Base-by-base conservation (phyloP, 1,139 yeast genomes). In the Kazachstania sp. region DNA sequence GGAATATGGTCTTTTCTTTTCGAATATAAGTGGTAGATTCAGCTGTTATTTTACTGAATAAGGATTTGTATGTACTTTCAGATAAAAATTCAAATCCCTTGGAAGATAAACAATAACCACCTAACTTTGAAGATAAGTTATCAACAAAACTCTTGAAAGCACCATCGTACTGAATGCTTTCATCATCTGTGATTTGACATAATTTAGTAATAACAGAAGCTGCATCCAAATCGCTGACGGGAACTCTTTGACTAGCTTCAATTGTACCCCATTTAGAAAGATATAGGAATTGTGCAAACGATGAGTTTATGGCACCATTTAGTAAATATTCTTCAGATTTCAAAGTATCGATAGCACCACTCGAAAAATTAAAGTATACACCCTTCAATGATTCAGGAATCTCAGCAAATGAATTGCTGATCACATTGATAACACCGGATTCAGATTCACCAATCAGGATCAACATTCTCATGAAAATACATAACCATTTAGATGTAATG, bases 391-490 rank as follows among this genome's bases (percentile, higher is more conserved):
- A 30, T 12, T 34, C 28, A 18, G 58, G 50, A 8, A 58, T 53
- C 1, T 58, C 44, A 5, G 55, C 55, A 44, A 65, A 59, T 16
- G 16, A 30, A 3, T 65, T 66, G 1, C 57, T 45, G 1, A 69
- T 46, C 4, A 72, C 55, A 2, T 51, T 49, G 7, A 49, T 41
- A 43, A 79, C 59, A 0, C 72, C 68, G 0, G 45, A 51, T 32
- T 57, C 37, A 1, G 78, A 70, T 59, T 83, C 92, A 8, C 92
- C 90, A 15, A 75, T 56, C 2, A 80, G 61, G 3, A 66, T 58
- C 53, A 78, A 63, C 46, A 71, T 71, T 52, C 72, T 69, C 23
- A 73, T 53, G 38, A 79, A 71, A 1, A 70, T 51, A 18, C 69
- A 60, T 2, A 86, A 51, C 94, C 95, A 86, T 35, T 63, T 57